A percentile compares a stretch with the other conserved stretches of the same genome.
phyloP scores from a whole-genome alignment of 2,329 filamentous ascomycete species.

The Diaporthe destruens region DNA sequence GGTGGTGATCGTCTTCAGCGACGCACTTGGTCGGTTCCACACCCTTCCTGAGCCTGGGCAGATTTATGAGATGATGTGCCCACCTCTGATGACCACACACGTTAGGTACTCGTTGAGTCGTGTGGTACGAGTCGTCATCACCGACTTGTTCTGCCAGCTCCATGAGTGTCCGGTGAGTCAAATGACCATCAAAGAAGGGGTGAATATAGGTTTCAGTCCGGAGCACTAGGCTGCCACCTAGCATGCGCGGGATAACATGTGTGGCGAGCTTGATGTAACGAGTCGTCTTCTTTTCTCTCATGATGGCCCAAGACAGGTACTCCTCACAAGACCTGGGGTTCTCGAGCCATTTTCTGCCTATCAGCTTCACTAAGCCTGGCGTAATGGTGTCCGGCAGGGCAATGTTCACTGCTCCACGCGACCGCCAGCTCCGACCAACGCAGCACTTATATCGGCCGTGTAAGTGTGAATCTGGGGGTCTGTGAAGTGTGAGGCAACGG shows the following conservation, averaged over 20 bases:
- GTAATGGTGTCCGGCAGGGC: neutral
- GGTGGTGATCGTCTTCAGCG: neutral
- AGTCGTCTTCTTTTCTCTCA: neutral
- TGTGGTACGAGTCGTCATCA: rapidly evolving
- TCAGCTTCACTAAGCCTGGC: neutral
- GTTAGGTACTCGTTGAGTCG: neutral
- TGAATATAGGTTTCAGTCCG: conserved; percentile 8
- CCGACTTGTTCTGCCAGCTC: neutral
- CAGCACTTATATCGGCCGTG: neutral
- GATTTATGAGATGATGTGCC: neutral
- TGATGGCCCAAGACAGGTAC: neutral
- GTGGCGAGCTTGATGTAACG: conserved; percentile 1
- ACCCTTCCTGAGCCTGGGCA: neutral
- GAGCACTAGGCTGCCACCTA: conserved; percentile 18
- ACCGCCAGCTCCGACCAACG: rapidly evolving
- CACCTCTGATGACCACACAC: neutral
- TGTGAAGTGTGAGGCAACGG: conserved; percentile 11
- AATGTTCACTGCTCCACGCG: rapidly evolving
- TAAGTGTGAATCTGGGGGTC: neutral
- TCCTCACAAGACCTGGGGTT: neutral
- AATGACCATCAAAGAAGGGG: neutral
- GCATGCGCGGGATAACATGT: conserved; percentile 8
- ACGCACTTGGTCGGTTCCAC: neutral
- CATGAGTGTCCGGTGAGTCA: neutral
- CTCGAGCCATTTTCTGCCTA: conserved; percentile 6